A percentile compares a stretch with the other conserved stretches of the same genome.
These are phyloP conservation scores for Phytophthora foliorum DNA, from an alignment of 352 stramenopile genomes.

Conservation along the genomic window DNA sequence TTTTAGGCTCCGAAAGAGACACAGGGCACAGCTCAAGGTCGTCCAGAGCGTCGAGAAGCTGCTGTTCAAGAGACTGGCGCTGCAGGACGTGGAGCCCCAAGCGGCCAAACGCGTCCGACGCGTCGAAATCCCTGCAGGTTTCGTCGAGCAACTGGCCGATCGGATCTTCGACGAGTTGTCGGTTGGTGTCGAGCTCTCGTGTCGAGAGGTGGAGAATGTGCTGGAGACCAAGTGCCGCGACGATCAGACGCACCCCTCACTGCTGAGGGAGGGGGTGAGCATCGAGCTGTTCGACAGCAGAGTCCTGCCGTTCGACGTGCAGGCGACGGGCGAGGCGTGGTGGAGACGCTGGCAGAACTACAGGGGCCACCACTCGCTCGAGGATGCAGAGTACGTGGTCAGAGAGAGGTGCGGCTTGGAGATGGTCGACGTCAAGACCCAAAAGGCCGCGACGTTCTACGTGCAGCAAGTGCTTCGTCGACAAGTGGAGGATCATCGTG, in stretches of 20 bases:
- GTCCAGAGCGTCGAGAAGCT: conserved; percentile 27
- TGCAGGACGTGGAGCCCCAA: conserved; percentile 3
- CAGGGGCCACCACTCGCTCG: conserved; percentile 18
- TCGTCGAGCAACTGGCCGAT: conserved; percentile 18
- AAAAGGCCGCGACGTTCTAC: conserved; percentile 52
- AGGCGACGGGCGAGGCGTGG: conserved; percentile 42
- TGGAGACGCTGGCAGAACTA: conserved; percentile 44
- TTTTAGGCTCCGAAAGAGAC: conserved; percentile 29
- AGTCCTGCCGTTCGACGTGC: conserved; percentile 48
- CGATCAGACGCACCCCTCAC: conserved; percentile 10
- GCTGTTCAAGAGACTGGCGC: conserved; percentile 20
- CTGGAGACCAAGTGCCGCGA: conserved; percentile 34
- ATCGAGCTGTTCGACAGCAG: conserved; percentile 49
- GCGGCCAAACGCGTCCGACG: conserved; percentile 18
- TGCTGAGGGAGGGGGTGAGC: conserved; percentile 33
- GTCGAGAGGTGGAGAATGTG: conserved; percentile 47
- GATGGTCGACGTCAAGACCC: conserved; percentile 51
- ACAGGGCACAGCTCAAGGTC: conserved; percentile 17
- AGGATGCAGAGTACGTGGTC: conserved; percentile 46
- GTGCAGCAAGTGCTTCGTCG: conserved; percentile 59
- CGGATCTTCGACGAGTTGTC: conserved; percentile 41
- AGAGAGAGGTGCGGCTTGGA: conserved; percentile 62
- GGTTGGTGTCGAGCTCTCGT: conserved; percentile 38
- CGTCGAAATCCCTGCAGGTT: conserved; percentile 26
- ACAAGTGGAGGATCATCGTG: conserved; percentile 54